Percentiles rank a stretch among this genome's conserved stretches.
These are phyloP conservation scores for Endoconidiophora laricicola DNA, from an alignment of 2,329 filamentous ascomycete genomes.

Conservation along the genomic window DNA sequence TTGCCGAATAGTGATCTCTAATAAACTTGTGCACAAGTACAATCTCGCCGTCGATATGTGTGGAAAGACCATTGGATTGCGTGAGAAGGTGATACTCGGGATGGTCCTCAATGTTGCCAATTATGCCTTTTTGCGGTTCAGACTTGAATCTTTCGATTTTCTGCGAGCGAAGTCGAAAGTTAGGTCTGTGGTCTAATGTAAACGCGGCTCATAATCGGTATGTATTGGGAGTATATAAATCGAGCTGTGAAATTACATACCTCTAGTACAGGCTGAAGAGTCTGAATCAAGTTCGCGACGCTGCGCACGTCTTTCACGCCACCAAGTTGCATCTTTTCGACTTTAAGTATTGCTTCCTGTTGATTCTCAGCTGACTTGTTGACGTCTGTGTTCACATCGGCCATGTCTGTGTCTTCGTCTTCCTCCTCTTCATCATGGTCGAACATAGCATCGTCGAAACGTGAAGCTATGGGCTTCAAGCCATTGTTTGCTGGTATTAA, in stretches of 20 bases:
- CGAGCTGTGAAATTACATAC: conserved; percentile 34
- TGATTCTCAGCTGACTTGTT: conserved; percentile 41
- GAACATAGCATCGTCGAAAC: conserved; percentile 31
- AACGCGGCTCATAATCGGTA: conserved; percentile 27
- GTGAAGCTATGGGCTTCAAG: conserved; percentile 21
- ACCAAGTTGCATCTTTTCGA: conserved; percentile 68
- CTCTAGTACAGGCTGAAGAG: conserved; percentile 63
- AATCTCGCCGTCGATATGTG: conserved; percentile 84
- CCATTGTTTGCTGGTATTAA: neutral
- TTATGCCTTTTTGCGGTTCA: conserved; percentile 45
- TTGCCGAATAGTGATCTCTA: conserved; percentile 82
- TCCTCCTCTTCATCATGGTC: conserved; percentile 43
- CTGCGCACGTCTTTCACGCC: conserved; percentile 61
- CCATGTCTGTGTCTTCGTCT: conserved; percentile 43
- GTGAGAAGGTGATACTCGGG: conserved; percentile 81
- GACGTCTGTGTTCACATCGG: conserved; percentile 24
- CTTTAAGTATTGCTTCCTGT: conserved; percentile 54
- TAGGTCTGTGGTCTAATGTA: conserved; percentile 54
- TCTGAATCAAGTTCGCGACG: conserved; percentile 67
- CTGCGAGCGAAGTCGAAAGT: conserved; percentile 40
- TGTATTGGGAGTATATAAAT: neutral
- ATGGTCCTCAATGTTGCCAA: conserved; percentile 81
- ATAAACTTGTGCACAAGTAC: conserved; percentile 91
- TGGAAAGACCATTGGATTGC: conserved; percentile 76
- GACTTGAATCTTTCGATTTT: conserved; percentile 66